A percentile compares a stretch with the other conserved stretches of the same genome.
Conservation (phyloP, 768 basidiomycete genomes). For the Crepidotus variabilis region DNA sequence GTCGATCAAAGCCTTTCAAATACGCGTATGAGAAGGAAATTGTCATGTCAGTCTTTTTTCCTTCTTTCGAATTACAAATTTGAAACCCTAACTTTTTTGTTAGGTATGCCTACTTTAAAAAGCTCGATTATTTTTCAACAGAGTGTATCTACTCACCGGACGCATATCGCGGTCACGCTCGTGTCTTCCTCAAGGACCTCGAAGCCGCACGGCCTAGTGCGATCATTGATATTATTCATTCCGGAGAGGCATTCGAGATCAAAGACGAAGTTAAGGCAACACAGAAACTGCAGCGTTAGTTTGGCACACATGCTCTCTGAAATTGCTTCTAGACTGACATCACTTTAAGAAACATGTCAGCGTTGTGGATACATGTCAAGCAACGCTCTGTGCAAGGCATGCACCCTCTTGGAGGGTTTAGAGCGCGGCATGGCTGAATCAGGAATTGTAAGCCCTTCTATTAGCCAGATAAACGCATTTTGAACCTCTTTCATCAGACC, state of each 20-base stretch:
- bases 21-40: slow-evolving; percentile 99
- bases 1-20: slow-evolving; percentile 98
- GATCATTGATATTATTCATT: slow-evolving; percentile 97
- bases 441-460: slow-evolving; percentile 48
- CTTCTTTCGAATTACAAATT: slow-evolving; percentile 1
- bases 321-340: slow-evolving; percentile 3
- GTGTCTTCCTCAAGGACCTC: slow-evolving; percentile 91
- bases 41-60: slow-evolving; percentile 68
- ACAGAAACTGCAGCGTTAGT: slow-evolving; percentile 82
- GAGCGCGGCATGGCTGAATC: slow-evolving; percentile 75
- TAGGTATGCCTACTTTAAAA: slow-evolving; percentile 99
- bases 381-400: slow-evolving; percentile 95
- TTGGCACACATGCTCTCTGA: neutral
- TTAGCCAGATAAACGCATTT: slow-evolving; percentile 4
- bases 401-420: slow-evolving; percentile 84
- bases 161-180: slow-evolving; percentile 95
- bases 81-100: no score
- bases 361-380: slow-evolving; percentile 96
- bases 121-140: slow-evolving; percentile 97
- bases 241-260: slow-evolving; percentile 88
- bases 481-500: slow-evolving; percentile 39
- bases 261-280: slow-evolving; percentile 80
- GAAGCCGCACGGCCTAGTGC: slow-evolving; percentile 93
- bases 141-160: slow-evolving; percentile 99
- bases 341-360: slow-evolving; percentile 72